Evolutionary conservation across 305 asterid species (phyloP).

Genomic region (Fraxinus ornus): DNA sequence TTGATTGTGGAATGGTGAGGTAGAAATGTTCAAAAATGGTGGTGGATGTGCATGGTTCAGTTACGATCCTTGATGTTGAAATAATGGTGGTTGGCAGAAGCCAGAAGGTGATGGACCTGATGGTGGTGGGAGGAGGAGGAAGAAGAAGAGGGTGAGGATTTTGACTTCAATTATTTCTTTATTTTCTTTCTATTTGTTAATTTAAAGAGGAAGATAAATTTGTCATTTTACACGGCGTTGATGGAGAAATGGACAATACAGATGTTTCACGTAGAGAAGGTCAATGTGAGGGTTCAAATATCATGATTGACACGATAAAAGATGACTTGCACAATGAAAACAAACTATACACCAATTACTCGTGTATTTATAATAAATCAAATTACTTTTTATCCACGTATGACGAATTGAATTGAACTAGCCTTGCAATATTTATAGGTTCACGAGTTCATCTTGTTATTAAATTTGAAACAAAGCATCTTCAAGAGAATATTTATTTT

Average conservation of each 20-base stretch:
- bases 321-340: no score
- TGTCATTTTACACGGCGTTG: background rate
- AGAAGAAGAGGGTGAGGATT: background rate
- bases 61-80: background rate
- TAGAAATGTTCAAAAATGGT: background rate
- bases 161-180: background rate
- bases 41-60: background rate
- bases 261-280: no score
- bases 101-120: no score
- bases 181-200: background rate
- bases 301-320: background rate
- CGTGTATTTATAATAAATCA: no score
- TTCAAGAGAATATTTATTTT: no score
- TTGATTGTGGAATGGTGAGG: background rate
- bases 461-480: no score
- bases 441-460: background rate
- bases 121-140: background rate
- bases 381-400: no score
- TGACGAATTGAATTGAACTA: background rate
- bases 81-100: background rate
- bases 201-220: background rate
- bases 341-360: background rate
- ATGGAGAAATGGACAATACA: background rate
- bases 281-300: no score
- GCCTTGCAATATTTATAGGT: background rate